phyloP scores from a whole-genome alignment of 163 green algal genomes.

The Prototheca cutis region DNA sequence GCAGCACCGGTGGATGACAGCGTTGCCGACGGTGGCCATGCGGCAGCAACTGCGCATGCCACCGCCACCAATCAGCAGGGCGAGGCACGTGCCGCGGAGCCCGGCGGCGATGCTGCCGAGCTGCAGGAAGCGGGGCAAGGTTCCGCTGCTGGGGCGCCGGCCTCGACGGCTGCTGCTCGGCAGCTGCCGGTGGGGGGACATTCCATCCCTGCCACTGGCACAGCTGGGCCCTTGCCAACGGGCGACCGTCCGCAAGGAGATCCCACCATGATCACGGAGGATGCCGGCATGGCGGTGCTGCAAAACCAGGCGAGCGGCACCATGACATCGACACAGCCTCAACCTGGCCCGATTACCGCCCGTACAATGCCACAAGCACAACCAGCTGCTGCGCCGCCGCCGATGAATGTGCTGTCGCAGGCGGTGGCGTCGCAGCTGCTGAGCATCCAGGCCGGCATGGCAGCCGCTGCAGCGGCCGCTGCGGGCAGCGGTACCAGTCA shows the following conservation, averaged over 20 bases:
- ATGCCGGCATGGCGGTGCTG: background rate
- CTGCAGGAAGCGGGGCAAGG: background rate
- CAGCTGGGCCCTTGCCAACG: too few species aligned
- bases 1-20: background rate
- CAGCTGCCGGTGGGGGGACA: too few species aligned
- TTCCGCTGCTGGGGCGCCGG: background rate
- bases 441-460: conserved; percentile 10
- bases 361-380: conserved; percentile 4
- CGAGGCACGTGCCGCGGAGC: background rate
- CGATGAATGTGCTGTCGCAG: conserved; percentile 25
- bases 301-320: background rate
- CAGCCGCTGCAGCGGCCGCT: conserved; percentile 1
- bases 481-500: background rate
- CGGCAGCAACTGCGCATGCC: background rate
- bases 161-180: too few species aligned
- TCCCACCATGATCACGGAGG: too few species aligned
- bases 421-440: conserved; percentile 28
- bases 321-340: background rate
- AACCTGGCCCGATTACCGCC: background rate
- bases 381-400: background rate
- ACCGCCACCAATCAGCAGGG: background rate
- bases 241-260: too few species aligned
- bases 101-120: background rate
- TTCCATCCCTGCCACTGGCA: too few species aligned
- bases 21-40: background rate